phyloP scores from a whole-genome alignment of 345 rosid genomes.

The Hypericum perforatum region DNA sequence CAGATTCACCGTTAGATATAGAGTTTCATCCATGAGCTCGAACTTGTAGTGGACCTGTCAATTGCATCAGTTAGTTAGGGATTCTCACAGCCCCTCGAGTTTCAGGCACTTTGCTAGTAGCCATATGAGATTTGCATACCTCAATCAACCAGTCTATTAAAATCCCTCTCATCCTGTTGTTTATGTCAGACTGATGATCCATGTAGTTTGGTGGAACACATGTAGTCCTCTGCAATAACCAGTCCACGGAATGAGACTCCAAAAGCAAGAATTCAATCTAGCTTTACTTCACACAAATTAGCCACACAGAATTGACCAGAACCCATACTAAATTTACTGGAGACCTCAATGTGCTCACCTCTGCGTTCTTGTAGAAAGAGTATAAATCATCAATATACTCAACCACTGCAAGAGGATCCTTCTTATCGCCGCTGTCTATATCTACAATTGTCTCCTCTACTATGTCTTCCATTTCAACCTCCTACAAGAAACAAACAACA shows the following conservation, averaged over 20 bases:
- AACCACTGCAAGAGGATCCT: slow-evolving; percentile 61
- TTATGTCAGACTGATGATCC: slow-evolving; percentile 64
- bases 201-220: slow-evolving; percentile 57
- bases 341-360: slow-evolving; percentile 34
- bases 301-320: too few species aligned
- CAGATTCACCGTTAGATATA: slow-evolving; percentile 83
- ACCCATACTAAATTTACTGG: not conserved
- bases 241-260: not conserved
- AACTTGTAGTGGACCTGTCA: slow-evolving; percentile 97
- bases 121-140: slow-evolving; percentile 24
- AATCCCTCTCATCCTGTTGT: slow-evolving; percentile 89
- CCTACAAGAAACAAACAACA: slow-evolving; percentile 30
- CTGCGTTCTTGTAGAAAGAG: slow-evolving; percentile 56
- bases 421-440: slow-evolving; percentile 63
- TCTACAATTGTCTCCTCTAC: slow-evolving; percentile 45
- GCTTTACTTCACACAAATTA: too few species aligned
- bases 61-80: slow-evolving; percentile 10
- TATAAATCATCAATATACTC: slow-evolving; percentile 75
- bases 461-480: slow-evolving; percentile 78
- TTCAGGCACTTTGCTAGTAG: too few species aligned
- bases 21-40: slow-evolving; percentile 91
- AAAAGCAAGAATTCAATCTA: too few species aligned
- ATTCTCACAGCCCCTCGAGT: not conserved
- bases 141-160: slow-evolving; percentile 92
- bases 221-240: slow-evolving; percentile 39